Percentiles rank a stretch among this genome's conserved stretches.
Conservation (phyloP, 257 asterid genomes). For the Solanum virginianum region DNA sequence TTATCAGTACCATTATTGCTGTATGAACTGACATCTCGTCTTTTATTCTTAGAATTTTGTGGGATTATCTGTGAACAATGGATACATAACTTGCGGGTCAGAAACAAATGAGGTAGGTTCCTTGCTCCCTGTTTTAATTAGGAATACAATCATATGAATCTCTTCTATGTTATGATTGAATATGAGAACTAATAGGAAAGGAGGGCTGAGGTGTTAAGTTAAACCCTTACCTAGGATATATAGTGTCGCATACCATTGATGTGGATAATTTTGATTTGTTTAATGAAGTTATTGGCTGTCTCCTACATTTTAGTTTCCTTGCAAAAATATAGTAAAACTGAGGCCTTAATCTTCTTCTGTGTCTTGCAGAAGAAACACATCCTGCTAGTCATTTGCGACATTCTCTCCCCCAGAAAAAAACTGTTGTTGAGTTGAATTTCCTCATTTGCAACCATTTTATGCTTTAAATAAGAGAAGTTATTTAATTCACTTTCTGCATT, state of each 20-base stretch:
- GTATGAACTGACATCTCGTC: background rate
- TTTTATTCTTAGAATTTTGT: conserved; percentile 74
- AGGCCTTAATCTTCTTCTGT: background rate
- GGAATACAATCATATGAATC: background rate
- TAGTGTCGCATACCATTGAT: background rate
- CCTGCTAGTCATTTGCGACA: background rate
- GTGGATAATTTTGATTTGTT: background rate
- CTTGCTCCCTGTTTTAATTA: background rate
- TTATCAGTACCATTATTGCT: background rate
- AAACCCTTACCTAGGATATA: background rate
- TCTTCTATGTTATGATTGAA: background rate
- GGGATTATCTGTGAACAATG: conserved; percentile 82
- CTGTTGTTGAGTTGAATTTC: background rate
- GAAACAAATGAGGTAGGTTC: conserved; percentile 82
- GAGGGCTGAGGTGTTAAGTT: background rate
- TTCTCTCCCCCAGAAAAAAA: background rate
- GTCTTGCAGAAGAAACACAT: background rate
- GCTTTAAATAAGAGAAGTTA: background rate
- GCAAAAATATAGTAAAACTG: background rate
- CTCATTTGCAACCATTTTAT: background rate
- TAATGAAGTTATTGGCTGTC: background rate
- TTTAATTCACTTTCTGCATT: background rate
- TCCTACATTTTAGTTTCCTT: background rate
- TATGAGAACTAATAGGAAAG: background rate
- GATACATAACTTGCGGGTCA: conserved; percentile 88